phyloP scores from a whole-genome alignment of 495 filamentous ascomycete genomes.

The Aspergillus carlsbadensis region DNA sequence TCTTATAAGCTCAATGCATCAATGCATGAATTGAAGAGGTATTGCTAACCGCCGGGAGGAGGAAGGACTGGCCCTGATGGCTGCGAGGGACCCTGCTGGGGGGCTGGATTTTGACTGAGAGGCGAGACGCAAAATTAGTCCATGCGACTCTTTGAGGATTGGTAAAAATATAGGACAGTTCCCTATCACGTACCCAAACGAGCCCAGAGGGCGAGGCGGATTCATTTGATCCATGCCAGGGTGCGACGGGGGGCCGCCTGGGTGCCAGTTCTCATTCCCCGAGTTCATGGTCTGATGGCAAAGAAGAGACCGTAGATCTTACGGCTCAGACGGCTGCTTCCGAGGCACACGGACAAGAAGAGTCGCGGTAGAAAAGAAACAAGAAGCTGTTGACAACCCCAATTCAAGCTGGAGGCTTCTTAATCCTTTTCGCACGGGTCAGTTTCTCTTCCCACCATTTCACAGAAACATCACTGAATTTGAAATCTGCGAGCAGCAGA shows the following conservation, averaged over 20 bases:
- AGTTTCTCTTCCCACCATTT: constrained; percentile 27
- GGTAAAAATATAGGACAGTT: neutral
- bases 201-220: constrained; percentile 45
- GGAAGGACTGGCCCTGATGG: constrained; percentile 49
- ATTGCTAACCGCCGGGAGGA: constrained; percentile 47
- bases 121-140: constrained; percentile 15
- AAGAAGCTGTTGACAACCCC: constrained; percentile 9
- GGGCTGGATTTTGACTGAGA: constrained; percentile 42
- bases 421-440: constrained; percentile 25
- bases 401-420: constrained; percentile 17
- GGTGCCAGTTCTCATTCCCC: constrained; percentile 51
- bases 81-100: constrained; percentile 50
- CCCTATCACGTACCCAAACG: constrained; percentile 39
- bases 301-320: constrained; percentile 9
- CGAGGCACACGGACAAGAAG: neutral
- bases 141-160: too few relatives aligned
- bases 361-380: neutral
- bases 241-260: constrained; percentile 45
- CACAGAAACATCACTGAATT: constrained; percentile 29
- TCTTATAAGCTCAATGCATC: constrained; percentile 7
- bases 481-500: constrained; percentile 16
- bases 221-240: constrained; percentile 48
- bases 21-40: neutral
- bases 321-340: neutral
- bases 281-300: constrained; percentile 41